These are phyloP conservation scores for Capsicum chinense DNA, from an alignment of 257 asterid species.

Conservation along the genomic window DNA sequence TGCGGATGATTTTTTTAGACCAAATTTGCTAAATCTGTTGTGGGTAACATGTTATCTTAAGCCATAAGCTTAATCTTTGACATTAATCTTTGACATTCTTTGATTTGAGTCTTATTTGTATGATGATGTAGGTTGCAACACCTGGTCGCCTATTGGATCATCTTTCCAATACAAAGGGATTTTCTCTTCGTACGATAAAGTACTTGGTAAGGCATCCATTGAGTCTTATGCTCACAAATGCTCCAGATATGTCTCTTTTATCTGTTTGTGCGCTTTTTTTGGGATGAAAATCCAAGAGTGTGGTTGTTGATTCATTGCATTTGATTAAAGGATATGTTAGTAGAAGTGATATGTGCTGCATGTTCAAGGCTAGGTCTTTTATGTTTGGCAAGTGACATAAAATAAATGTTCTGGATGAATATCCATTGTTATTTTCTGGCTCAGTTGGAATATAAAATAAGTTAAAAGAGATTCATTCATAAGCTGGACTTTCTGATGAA, in stretches of 20 bases:
- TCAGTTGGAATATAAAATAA: neutral
- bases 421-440: neutral
- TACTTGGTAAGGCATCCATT: conserved; percentile 63
- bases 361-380: neutral
- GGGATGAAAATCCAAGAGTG: neutral
- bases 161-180: conserved; percentile 87
- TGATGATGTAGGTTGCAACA: conserved; percentile 76
- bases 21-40: conserved; percentile 12
- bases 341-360: neutral
- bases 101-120: neutral
- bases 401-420: neutral
- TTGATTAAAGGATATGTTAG: neutral
- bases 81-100: conserved; percentile 18
- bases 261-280: neutral
- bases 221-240: conserved; percentile 30
- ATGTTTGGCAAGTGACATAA: neutral
- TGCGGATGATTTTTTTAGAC: neutral
- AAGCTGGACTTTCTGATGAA: neutral
- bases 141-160: conserved; percentile 62
- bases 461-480: neutral
- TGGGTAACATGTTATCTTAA: neutral
- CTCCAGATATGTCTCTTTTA: conserved; percentile 22
- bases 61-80: conserved; percentile 5
- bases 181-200: conserved; percentile 71
- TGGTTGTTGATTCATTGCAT: neutral